Percentiles rank a stretch among this genome's conserved stretches.
Evolutionary conservation across 495 filamentous ascomycete genomes (phyloP).

Genomic region (Sabuloglossum arenarium): DNA sequence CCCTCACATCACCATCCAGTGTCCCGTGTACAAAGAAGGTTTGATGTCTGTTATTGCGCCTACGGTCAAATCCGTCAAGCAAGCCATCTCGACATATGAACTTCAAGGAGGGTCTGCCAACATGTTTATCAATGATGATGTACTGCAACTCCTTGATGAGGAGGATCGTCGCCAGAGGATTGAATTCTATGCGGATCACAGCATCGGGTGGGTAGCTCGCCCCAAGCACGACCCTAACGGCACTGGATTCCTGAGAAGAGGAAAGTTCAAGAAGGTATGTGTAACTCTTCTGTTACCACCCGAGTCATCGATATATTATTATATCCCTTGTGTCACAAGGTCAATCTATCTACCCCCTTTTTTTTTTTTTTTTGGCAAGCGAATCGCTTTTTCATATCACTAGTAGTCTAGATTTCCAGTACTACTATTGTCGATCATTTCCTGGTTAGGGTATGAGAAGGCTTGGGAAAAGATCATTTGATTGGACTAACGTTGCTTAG

Average conservation of each 20-base stretch:
- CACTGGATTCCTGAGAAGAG: conserved; percentile 16
- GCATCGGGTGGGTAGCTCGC: conserved; percentile 62
- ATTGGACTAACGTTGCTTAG: conserved; percentile 3
- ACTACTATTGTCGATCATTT: no score
- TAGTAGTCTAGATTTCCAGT: no score
- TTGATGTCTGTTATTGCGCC: conserved; percentile 41
- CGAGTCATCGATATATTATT: not conserved
- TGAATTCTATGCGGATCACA: conserved; percentile 45
- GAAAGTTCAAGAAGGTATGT: conserved; percentile 38
- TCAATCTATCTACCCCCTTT: not conserved
- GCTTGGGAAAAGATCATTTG: not conserved
- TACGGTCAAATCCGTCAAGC: conserved; percentile 48
- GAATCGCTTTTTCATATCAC: no score
- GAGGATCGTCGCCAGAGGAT: conserved; percentile 44
- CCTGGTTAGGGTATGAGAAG: no score
- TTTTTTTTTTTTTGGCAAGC: no score
- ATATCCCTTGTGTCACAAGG: not conserved
- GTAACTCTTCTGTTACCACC: not conserved
- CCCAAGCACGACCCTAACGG: conserved; percentile 43
- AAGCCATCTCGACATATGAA: conserved; percentile 59
- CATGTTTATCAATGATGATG: conserved; percentile 66
- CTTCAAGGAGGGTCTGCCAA: conserved; percentile 63
- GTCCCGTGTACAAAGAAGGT: conserved; percentile 56
- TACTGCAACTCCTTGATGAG: conserved; percentile 45
- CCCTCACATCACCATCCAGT: conserved; percentile 51